phyloP scores from a whole-genome alignment of 106 monocot genomes.

The Acorus gramineus region DNA sequence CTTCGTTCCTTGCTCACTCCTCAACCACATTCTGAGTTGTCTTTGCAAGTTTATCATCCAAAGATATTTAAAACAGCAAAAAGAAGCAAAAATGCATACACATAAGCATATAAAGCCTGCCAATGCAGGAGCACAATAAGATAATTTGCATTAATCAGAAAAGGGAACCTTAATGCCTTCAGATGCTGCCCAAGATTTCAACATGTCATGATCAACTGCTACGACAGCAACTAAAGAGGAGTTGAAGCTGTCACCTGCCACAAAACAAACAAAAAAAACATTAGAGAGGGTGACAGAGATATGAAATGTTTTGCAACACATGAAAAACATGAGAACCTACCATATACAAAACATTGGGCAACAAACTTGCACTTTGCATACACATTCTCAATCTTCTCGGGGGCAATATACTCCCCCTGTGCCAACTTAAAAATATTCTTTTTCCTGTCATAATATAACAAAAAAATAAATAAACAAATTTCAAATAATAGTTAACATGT shows the following conservation, averaged over 20 bases:
- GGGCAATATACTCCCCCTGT: conserved; percentile 97
- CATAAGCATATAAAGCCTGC: not conserved
- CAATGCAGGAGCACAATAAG: too few species aligned
- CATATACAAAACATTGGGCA: conserved; percentile 90
- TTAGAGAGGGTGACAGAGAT: not conserved
- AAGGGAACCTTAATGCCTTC: conserved; percentile 47
- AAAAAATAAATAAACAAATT: not conserved
- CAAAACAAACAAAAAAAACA: not conserved
- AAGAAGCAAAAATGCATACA: not conserved
- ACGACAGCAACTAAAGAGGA: conserved; percentile 52
- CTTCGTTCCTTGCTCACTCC: too few species aligned
- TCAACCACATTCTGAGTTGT: too few species aligned
- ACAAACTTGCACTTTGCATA: conserved; percentile 95
- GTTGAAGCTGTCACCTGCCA: conserved; percentile 71
- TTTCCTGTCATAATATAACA: conserved; percentile 45
- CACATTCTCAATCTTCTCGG: conserved; percentile 98
- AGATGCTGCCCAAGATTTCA: conserved; percentile 61
- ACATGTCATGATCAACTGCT: conserved; percentile 48
- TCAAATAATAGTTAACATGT: not conserved
- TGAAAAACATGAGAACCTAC: conserved; percentile 24
- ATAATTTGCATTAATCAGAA: too few species aligned
- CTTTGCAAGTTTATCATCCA: too few species aligned
- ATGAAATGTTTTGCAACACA: not conserved
- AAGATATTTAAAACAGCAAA: not conserved
- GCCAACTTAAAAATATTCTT: conserved; percentile 99